A percentile compares a stretch with the other conserved stretches of the same genome.
Conservation (phyloP, 75 land plant species). For the Selaginella moellendorffii region DNA sequence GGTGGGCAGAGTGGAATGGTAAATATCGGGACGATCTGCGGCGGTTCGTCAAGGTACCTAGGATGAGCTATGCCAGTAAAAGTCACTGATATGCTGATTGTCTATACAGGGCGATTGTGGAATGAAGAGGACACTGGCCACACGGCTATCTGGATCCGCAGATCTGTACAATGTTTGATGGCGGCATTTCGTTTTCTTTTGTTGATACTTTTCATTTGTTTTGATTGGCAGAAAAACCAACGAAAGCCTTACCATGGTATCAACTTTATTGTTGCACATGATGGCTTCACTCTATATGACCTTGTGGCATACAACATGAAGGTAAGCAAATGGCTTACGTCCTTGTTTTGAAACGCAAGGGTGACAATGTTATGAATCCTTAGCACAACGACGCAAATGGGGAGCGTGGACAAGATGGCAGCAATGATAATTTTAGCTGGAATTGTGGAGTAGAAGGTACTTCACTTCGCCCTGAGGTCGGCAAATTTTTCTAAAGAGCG, state of each 20-base stretch:
- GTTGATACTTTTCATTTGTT: no score
- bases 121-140: conserved; percentile 78
- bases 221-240: conserved; percentile 37
- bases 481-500: no score
- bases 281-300: conserved; percentile 87
- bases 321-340: conserved; percentile 31
- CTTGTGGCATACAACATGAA: conserved; percentile 88
- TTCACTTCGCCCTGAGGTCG: neutral
- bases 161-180: conserved; percentile 58
- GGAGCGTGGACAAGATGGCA: conserved; percentile 80
- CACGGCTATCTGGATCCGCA: conserved; percentile 82
- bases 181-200: no score
- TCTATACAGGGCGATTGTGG: conserved; percentile 61
- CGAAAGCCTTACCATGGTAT: conserved; percentile 85
- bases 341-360: conserved; percentile 1
- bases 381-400: conserved; percentile 93
- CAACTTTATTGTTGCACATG: conserved; percentile 96
- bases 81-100: neutral
- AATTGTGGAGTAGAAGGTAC: conserved; percentile 92
- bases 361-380: neutral
- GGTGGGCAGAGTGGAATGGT: conserved; percentile 99
- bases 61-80: neutral
- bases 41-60: conserved; percentile 60
- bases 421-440: conserved; percentile 93
- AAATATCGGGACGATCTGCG: conserved; percentile 91